Evolutionary conservation across 306 rosid genomes (phyloP), one percentile per base, ranked within the genome.

Genomic region (Vicia villosa): DNA sequence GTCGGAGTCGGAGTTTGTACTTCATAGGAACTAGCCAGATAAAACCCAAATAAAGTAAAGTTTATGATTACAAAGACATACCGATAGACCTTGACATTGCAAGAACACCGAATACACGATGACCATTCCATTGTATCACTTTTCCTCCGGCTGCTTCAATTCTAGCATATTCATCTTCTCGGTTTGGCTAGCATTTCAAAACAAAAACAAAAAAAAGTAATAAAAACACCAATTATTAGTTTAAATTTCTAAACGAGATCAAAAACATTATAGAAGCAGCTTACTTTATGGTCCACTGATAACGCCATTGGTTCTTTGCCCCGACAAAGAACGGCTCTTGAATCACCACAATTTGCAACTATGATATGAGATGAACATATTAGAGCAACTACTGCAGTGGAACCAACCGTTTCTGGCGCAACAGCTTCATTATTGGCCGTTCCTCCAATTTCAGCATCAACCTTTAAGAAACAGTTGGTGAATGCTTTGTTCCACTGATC

Each of bases 11-110:
- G 10, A 45, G 50, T 45, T 6, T 5, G 8, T 46, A 46, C 4
- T 46, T n/a, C 21, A 46, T 15, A 46, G 20, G 3, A 46, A 45
- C 17, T 2, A 24, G 24, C 0, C 2, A 32, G 3, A 46, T 6
- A 45, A 2, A 49, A 24, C 36, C 0, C 3, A 37, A 60, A 68
- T 47, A 65, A 57, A 59, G 57, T 45, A 45, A 73, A 72, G 60
- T 21, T 41, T 17, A 68, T 9, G 67, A 56, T 50, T 66, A 54
- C n/a, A 22, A 71, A 26, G 60, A 49, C 88, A 24, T 84, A 92
- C 97, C 97, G 10, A 92, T 92, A n/a, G 97, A 92, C 82, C 97
- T 86, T 26, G 97, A 92, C 97, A 92, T 89, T 19, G 97, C 97
- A 58, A 92, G 92, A 71, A 92, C 97, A 69, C 97, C 97, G 72